These are phyloP conservation scores for Thoreauomyces humboldtii DNA, from an alignment of 192 early-diverging fungal species.

Conservation along the genomic window DNA sequence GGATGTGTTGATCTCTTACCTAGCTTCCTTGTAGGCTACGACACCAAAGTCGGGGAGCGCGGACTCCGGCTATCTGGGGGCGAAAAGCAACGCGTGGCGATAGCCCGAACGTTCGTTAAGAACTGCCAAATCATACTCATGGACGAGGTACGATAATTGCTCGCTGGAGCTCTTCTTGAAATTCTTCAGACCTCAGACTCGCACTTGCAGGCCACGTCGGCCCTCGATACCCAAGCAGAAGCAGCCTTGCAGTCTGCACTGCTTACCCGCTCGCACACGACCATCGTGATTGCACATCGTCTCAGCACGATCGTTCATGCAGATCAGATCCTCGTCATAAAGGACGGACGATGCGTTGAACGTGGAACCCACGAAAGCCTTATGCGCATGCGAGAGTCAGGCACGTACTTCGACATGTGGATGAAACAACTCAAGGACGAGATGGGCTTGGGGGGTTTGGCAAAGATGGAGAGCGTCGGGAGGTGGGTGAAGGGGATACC, in stretches of 20 bases:
- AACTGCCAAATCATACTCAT: slow-evolving; percentile 74
- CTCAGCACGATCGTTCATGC: slow-evolving; percentile 42
- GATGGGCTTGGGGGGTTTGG: slow-evolving; percentile 20
- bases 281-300: slow-evolving; percentile 63
- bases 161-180: too few relatives aligned
- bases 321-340: slow-evolving; percentile 84
- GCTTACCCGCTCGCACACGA: slow-evolving; percentile 77
- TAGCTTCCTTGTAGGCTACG: slow-evolving; percentile 57
- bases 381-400: slow-evolving; percentile 33
- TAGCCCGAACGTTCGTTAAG: slow-evolving; percentile 80
- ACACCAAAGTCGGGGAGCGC: slow-evolving; percentile 51
- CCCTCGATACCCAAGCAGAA: slow-evolving; percentile 64
- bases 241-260: slow-evolving; percentile 83
- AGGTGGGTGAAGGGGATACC: slow-evolving; percentile 3
- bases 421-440: slow-evolving; percentile 73
- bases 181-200: too few relatives aligned
- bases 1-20: too few relatives aligned
- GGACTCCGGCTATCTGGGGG: slow-evolving; percentile 60
- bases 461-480: slow-evolving; percentile 4
- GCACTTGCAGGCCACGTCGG: slow-evolving; percentile 61
- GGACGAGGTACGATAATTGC: too few relatives aligned
- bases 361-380: slow-evolving; percentile 23
- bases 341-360: slow-evolving; percentile 79
- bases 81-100: slow-evolving; percentile 62
- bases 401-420: slow-evolving; percentile 92